These are phyloP conservation scores for Fusarium pseudoanthophilum DNA, from an alignment of 2,329 filamentous ascomycete genomes.

Conservation along the genomic window DNA sequence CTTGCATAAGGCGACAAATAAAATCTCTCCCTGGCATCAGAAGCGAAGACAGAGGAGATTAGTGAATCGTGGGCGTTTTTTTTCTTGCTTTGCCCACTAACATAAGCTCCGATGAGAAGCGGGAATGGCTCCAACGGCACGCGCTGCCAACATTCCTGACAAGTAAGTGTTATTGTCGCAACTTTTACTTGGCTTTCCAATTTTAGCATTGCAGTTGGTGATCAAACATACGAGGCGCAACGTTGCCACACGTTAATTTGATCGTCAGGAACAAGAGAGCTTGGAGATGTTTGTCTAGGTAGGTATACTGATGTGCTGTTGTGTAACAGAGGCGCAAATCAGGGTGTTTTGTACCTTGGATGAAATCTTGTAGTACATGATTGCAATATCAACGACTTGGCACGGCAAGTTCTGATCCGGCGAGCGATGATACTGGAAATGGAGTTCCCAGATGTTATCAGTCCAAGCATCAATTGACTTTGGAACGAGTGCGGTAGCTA, in stretches of 20 bases:
- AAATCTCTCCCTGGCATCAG: not conserved
- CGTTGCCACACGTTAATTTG: not conserved
- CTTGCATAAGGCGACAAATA: slow-evolving; percentile 24
- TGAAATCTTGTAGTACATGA: not conserved
- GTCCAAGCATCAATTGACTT: not conserved
- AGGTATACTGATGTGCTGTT: not conserved
- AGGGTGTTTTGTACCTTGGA: not conserved
- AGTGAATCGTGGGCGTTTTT: slow-evolving; percentile 16
- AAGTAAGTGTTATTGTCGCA: not conserved
- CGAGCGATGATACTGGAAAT: not conserved
- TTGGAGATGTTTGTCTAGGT: not conserved
- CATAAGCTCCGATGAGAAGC: not conserved
- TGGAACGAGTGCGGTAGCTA: not conserved
- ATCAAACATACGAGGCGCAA: not conserved
- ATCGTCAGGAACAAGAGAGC: slow-evolving; percentile 27
- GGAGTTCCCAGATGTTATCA: not conserved
- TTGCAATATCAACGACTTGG: slow-evolving; percentile 6
- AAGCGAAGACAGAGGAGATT: slow-evolving; percentile 23
- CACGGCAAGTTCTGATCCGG: slow-evolving; percentile 3
- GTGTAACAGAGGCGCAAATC: slow-evolving; percentile 11
- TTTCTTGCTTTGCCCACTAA: not conserved
- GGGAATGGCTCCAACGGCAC: slow-evolving; percentile 21
- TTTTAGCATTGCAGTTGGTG: not conserved
- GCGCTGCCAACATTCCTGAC: slow-evolving; percentile 15
- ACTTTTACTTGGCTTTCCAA: not conserved